Evolutionary conservation across 257 asterid genomes (phyloP), one percentile per base, ranked within the genome.

Genomic region (Plantago major): DNA sequence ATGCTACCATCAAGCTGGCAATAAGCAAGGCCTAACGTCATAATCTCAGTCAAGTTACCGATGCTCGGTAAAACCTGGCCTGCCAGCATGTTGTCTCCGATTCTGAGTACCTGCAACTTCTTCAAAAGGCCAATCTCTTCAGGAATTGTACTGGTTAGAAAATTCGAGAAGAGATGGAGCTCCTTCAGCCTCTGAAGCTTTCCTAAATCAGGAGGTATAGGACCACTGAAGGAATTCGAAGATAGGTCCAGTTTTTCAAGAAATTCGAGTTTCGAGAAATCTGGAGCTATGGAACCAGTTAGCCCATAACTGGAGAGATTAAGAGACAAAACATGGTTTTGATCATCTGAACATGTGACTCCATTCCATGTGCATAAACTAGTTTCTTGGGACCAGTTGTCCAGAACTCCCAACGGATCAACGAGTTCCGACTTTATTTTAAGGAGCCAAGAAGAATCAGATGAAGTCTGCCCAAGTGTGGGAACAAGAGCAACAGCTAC

Each of bases 291-390:
- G 70, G 63, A 61, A 51, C 95, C 96, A 9, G 16, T 11, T 37
- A 91, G 60, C 46, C 94, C 88, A 60, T 79, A 82, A 56, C 48
- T 50, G 0, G 95, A 84, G 42, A 91, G 81, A 68, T 82, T 86
- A 48, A 91, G 76, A 4, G 85, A 71, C 56, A 78, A 60, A 18
- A 81, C 49, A 58, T 72, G 83, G 17, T 46, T 60, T 58, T 69
- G 71, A 73, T 85, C 86, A 50, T 67, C 70, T 66, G 95, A 70
- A 61, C 98, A 91, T 55, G 81, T 65, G 59, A 91, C 76, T 53
- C 95, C 96, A 68, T 76, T 63, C 98, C 98, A 91, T 42, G 78
- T 53, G 65, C 98, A 91, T 22, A 84, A 59, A 47, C 68, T 73
- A 16, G 78, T 73, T 60, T 65, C 79, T 71, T 71, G 72, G 63